Base-by-base conservation (phyloP, 345 rosid species). In the Sisymbrium irio region DNA sequence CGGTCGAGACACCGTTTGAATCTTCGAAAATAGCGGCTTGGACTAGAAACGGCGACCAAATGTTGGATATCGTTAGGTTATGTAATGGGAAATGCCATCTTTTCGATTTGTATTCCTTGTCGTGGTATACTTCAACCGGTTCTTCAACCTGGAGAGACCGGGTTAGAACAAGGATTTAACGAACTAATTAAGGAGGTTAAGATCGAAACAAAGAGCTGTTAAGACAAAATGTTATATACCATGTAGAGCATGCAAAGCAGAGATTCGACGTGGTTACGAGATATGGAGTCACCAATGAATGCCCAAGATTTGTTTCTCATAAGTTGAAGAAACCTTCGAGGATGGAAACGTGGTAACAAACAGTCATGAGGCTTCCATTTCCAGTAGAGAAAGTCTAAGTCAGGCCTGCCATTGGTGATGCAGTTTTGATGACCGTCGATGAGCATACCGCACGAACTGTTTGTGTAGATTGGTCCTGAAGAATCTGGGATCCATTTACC, bases 41-140 rank as follows among this genome's bases (percentile, higher is more conserved):
- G 5, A 82, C 89, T 1, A 95, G 97, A 83, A 95, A 92, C 30
- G 99, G 99, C 7, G 99, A 80, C 99, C 99, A 95, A 46, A 92
- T 72, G 73, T 80, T 87, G 9, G 90, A 88, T 62, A 95, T 27
- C 2, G 87, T 79, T 50, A 95, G 80, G 82, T 90, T 92, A 73
- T 89, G 83, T 17, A 87, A 69, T 1, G 84, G 85, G 45, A 92
- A 95, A 55, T 71, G 82, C 99, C 99, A 95, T 77, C 87, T 74
- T 59, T 84, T 88, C 4, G 97, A 87, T 74, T 45, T 87, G 85
- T 81, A 88, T 42, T 87, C 86, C 73, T 85, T 89, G 39, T 92
- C 99, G 32, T 90, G 97, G 85, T 89, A 91, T 47, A 88, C 87
- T 72, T 87, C 95, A 54, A 82, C 81, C 2, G 92, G 87, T 67